These are phyloP conservation scores for Chalara sp. DNA, from an alignment of 2,329 filamentous ascomycete genomes.

Conservation along the genomic window DNA sequence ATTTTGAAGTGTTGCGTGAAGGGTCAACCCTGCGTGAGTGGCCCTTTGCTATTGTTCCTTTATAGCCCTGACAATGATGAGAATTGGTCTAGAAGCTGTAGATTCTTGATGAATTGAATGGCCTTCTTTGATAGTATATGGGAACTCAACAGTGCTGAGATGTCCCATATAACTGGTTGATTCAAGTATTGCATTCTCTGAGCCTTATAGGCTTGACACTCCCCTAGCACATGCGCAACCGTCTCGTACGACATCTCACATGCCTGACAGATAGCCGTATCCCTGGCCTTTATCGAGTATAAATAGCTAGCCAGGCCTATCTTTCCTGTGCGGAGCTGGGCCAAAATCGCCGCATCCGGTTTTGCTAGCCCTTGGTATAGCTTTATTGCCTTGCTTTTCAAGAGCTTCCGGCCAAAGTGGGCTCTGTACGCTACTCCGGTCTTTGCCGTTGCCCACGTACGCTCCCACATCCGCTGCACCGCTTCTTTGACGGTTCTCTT, in stretches of 20 bases:
- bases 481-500: not conserved
- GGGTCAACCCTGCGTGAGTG: not conserved
- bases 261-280: not conserved
- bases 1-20: not conserved
- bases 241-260: not conserved
- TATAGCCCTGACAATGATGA: not conserved
- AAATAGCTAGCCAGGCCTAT: not conserved
- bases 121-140: not conserved
- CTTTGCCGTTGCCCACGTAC: not conserved
- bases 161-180: not conserved
- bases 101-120: not conserved
- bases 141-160: not conserved
- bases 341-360: not conserved
- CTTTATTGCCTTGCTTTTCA: not conserved
- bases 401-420: not conserved
- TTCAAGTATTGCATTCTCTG: not conserved
- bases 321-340: not conserved
- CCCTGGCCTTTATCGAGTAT: not conserved
- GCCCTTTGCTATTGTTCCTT: no score
- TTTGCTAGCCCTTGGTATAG: not conserved
- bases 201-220: not conserved
- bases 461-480: not conserved
- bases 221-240: not conserved
- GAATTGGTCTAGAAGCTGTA: not conserved
- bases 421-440: not conserved